These are phyloP conservation scores for thale cress (Arabidopsis thaliana) DNA, from an alignment of 345 rosid species.

Conservation along the genomic window DNA sequence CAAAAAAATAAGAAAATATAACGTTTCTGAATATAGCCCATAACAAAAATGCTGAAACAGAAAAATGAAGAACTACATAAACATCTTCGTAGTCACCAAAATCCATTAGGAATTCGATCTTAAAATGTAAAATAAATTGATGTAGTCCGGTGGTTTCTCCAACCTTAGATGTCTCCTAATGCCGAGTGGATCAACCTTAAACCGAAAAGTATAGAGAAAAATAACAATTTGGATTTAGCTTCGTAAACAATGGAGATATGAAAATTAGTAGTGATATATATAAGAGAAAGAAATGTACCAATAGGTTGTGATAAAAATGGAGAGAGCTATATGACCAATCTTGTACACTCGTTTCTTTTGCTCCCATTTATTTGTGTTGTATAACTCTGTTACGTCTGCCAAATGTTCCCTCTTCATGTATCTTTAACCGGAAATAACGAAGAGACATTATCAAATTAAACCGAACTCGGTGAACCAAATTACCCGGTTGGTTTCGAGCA, in stretches of 20 bases:
- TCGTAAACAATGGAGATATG: background rate
- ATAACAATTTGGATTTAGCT: background rate
- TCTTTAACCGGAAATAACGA: slow-evolving; percentile 47
- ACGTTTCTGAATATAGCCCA: too few species aligned
- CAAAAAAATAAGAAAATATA: too few species aligned
- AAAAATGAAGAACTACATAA: slow-evolving; percentile 16
- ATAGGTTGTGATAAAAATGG: slow-evolving; percentile 73
- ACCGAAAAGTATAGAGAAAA: background rate
- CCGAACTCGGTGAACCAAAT: background rate
- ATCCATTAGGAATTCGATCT: background rate
- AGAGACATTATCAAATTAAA: background rate
- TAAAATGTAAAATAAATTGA: background rate
- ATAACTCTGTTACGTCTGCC: slow-evolving; percentile 90
- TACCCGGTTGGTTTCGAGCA: background rate
- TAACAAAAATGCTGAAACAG: background rate
- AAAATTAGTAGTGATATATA: background rate
- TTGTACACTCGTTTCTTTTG: slow-evolving; percentile 84
- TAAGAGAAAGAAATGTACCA: slow-evolving; percentile 55
- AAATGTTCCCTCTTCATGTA: slow-evolving; percentile 67
- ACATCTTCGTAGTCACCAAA: slow-evolving; percentile 12
- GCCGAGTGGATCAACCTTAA: slow-evolving; percentile 46
- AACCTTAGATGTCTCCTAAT: slow-evolving; percentile 42
- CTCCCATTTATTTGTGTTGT: slow-evolving; percentile 78
- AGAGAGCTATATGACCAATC: slow-evolving; percentile 66
- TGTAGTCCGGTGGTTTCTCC: slow-evolving; percentile 2